phyloP scores from a whole-genome alignment of 2,329 filamentous ascomycete genomes.

The Penicillium oxalicum region DNA sequence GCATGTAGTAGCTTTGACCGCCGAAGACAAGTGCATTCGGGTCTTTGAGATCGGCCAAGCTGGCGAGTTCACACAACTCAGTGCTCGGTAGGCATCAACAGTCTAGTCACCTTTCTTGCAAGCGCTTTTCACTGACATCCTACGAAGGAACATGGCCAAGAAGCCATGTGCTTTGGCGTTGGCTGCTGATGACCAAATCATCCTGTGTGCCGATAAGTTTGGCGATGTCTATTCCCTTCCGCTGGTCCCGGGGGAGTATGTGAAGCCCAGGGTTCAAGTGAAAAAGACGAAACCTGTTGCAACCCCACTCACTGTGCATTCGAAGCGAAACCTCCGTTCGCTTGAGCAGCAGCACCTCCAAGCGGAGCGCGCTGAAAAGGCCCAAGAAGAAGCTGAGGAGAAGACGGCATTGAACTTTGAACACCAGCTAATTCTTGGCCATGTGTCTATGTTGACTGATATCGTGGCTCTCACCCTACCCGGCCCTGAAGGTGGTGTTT shows the following conservation, averaged over 20 bases:
- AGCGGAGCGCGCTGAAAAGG: slow-evolving; percentile 38
- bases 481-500: slow-evolving; percentile 43
- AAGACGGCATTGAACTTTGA: slow-evolving; percentile 58
- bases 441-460: slow-evolving; percentile 91
- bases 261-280: slow-evolving; percentile 18
- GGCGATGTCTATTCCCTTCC: slow-evolving; percentile 91
- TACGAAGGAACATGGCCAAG: slow-evolving; percentile 72
- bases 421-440: slow-evolving; percentile 73
- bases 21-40: slow-evolving; percentile 86
- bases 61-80: slow-evolving; percentile 61
- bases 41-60: slow-evolving; percentile 65
- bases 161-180: slow-evolving; percentile 72
- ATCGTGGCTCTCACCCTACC: slow-evolving; percentile 52
- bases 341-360: slow-evolving; percentile 52
- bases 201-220: slow-evolving; percentile 89
- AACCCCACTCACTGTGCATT: slow-evolving; percentile 56
- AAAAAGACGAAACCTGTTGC: slow-evolving; percentile 49
- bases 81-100: slow-evolving; percentile 55
- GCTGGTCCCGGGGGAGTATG: slow-evolving; percentile 48
- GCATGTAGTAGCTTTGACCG: slow-evolving; percentile 71
- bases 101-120: not conserved
- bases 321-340: slow-evolving; percentile 53
- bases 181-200: slow-evolving; percentile 62
- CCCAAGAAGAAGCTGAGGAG: slow-evolving; percentile 38
- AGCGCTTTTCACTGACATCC: slow-evolving; percentile 8